These are phyloP conservation scores for Cucumis cinereus DNA, from an alignment of 306 rosid species.

Conservation along the genomic window DNA sequence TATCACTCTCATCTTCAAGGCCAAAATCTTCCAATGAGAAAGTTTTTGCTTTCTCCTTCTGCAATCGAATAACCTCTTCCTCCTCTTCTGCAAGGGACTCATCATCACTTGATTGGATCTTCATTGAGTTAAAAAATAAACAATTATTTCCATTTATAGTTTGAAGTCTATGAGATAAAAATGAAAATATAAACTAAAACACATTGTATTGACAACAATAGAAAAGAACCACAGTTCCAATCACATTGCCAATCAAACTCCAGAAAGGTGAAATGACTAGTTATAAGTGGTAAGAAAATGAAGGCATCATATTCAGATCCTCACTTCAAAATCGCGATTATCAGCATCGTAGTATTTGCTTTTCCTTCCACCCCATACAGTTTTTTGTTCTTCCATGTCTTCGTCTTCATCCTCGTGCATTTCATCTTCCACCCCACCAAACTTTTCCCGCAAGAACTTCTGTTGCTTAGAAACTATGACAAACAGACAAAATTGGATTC, in stretches of 20 bases:
- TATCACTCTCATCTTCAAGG: conserved; percentile 35
- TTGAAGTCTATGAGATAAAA: conserved; percentile 4
- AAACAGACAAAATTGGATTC: conserved; percentile 11
- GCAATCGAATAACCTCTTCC: conserved; percentile 39
- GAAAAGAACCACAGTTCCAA: neutral
- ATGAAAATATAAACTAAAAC: neutral
- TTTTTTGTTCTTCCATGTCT: conserved; percentile 34
- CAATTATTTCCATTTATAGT: neutral
- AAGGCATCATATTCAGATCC: neutral
- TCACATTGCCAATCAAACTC: neutral
- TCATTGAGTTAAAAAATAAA: conserved; percentile 9
- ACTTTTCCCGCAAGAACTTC: conserved; percentile 37
- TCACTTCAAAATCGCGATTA: conserved; percentile 70
- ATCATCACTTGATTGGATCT: conserved; percentile 67
- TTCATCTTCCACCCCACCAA: conserved; percentile 59
- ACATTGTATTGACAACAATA: neutral
- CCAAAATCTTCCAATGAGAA: conserved; percentile 58
- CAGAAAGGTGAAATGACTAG: neutral
- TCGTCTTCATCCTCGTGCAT: conserved; percentile 49
- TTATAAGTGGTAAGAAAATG: neutral
- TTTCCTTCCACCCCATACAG: conserved; percentile 31
- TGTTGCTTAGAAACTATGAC: conserved; percentile 47
- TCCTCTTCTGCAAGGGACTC: conserved; percentile 71
- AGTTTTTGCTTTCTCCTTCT: conserved; percentile 39
- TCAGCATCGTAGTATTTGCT: conserved; percentile 49